Conservation (phyloP, 306 rosid genomes). For the Cucurbita argyrosperma region DNA sequence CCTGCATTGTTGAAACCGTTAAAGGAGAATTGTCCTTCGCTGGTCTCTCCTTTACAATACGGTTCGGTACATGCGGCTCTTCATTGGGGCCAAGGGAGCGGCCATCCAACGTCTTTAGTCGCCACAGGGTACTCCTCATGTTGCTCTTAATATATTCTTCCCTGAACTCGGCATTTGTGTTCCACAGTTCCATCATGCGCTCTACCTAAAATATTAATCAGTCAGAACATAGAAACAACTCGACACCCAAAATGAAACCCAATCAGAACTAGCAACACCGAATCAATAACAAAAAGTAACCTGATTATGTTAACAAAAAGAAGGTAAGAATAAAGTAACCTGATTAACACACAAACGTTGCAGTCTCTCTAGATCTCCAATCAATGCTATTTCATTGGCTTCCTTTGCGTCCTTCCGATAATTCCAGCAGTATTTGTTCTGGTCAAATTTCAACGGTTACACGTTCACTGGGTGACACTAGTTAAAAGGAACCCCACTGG, state of each 20-base stretch:
- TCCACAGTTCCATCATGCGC: slow-evolving; percentile 50
- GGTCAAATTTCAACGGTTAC: slow-evolving; percentile 7
- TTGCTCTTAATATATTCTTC: slow-evolving; percentile 53
- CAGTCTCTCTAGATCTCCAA: slow-evolving; percentile 42
- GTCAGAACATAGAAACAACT: slow-evolving; percentile 5
- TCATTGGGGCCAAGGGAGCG: slow-evolving; percentile 72
- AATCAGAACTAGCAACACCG: not conserved
- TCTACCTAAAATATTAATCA: slow-evolving; percentile 36
- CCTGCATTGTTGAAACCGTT: slow-evolving; percentile 18
- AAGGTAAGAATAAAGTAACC: slow-evolving; percentile 18
- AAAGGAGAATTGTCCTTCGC: slow-evolving; percentile 20
- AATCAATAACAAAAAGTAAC: slow-evolving; percentile 8
- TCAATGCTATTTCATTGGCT: slow-evolving; percentile 31
- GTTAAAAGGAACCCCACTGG: not conserved
- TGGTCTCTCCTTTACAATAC: slow-evolving; percentile 17
- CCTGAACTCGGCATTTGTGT: slow-evolving; percentile 50
- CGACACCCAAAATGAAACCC: not conserved
- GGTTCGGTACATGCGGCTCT: slow-evolving; percentile 52
- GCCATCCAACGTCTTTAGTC: slow-evolving; percentile 70
- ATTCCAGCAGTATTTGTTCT: slow-evolving; percentile 53
- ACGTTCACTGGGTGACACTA: not conserved
- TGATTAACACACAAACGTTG: slow-evolving; percentile 47
- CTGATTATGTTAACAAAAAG: slow-evolving; percentile 18
- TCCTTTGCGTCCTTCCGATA: slow-evolving; percentile 33
- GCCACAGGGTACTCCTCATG: slow-evolving; percentile 66